These are phyloP conservation scores for Paecilomyces sp. DNA, from an alignment of 2,329 filamentous ascomycete genomes.

Conservation along the genomic window DNA sequence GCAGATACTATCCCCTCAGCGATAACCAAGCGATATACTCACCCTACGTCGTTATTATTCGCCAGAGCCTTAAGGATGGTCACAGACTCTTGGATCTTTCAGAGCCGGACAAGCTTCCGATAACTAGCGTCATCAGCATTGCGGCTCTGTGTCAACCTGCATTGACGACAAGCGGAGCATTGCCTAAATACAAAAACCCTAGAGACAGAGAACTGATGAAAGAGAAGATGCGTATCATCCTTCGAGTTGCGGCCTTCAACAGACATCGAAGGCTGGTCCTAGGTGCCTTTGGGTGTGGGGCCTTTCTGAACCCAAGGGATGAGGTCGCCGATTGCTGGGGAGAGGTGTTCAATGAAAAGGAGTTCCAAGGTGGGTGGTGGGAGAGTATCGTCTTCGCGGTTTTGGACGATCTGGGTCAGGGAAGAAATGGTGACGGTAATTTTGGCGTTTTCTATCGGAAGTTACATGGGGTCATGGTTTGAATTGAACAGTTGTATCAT, in stretches of 20 bases:
- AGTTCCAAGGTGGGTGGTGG: slow-evolving; percentile 62
- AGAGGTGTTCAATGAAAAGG: slow-evolving; percentile 52
- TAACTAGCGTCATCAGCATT: slow-evolving; percentile 55
- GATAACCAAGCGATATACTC: slow-evolving; percentile 51
- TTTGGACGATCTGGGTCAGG: slow-evolving; percentile 26
- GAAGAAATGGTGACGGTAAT: slow-evolving; percentile 20
- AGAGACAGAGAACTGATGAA: slow-evolving; percentile 50
- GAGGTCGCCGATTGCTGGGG: slow-evolving; percentile 59
- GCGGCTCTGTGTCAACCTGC: slow-evolving; percentile 47
- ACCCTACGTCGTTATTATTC: slow-evolving; percentile 53
- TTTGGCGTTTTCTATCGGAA: slow-evolving; percentile 22
- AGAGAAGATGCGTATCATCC: slow-evolving; percentile 55
- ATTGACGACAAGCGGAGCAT: slow-evolving; percentile 7
- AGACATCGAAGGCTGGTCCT: slow-evolving; percentile 56
- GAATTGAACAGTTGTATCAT: slow-evolving; percentile 1
- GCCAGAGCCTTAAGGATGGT: slow-evolving; percentile 40
- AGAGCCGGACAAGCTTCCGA: slow-evolving; percentile 34
- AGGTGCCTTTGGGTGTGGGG: slow-evolving; percentile 63
- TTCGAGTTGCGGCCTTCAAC: slow-evolving; percentile 53
- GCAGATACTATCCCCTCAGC: slow-evolving; percentile 47
- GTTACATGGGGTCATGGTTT: slow-evolving; percentile 22
- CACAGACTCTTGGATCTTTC: slow-evolving; percentile 41
- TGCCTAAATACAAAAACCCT: slow-evolving; percentile 31
- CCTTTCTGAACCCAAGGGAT: slow-evolving; percentile 54
- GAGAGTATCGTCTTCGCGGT: slow-evolving; percentile 60